phyloP scores from a whole-genome alignment of 768 basidiomycete genomes.

The Boletus edulis region DNA sequence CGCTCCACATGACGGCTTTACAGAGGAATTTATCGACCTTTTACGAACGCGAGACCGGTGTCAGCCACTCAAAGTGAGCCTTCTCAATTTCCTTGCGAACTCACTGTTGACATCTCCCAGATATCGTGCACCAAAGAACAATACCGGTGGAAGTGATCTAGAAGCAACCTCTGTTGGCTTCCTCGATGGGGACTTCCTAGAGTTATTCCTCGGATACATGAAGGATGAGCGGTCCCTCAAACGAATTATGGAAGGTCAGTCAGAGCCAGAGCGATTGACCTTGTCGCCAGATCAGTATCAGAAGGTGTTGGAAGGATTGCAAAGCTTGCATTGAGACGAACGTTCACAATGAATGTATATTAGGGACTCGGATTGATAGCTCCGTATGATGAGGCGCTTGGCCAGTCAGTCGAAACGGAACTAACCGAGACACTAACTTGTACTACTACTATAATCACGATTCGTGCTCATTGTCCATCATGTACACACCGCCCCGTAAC shows the following conservation, averaged over 20 bases:
- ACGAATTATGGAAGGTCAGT: constrained; percentile 55
- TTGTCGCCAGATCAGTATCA: constrained; percentile 37
- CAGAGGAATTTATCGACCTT: constrained; percentile 70
- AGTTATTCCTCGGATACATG: constrained; percentile 52
- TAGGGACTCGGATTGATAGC: not conserved
- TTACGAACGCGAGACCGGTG: constrained; percentile 51
- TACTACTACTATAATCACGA: not conserved
- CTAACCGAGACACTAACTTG: too few relatives aligned
- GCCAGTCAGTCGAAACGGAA: too few relatives aligned
- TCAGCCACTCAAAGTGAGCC: constrained; percentile 60
- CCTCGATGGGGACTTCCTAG: constrained; percentile 86
- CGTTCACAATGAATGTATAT: not conserved
- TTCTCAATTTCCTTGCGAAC: not conserved
- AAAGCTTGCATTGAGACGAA: not conserved
- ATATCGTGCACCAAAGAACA: constrained; percentile 66
- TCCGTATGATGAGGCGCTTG: too few relatives aligned
- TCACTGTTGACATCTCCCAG: constrained; percentile 35
- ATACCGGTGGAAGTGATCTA: constrained; percentile 54
- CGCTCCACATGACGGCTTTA: constrained; percentile 61
- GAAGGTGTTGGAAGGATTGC: constrained; percentile 14
- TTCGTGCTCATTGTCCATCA: not conserved
- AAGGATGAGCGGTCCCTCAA: constrained; percentile 41
- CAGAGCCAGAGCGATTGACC: constrained; percentile 55
- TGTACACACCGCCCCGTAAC: constrained; percentile 11
- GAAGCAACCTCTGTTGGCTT: constrained; percentile 66